A percentile compares a stretch with the other conserved stretches of the same genome.
Conservation (phyloP, 306 rosid species). For the Dryas drummondii region DNA sequence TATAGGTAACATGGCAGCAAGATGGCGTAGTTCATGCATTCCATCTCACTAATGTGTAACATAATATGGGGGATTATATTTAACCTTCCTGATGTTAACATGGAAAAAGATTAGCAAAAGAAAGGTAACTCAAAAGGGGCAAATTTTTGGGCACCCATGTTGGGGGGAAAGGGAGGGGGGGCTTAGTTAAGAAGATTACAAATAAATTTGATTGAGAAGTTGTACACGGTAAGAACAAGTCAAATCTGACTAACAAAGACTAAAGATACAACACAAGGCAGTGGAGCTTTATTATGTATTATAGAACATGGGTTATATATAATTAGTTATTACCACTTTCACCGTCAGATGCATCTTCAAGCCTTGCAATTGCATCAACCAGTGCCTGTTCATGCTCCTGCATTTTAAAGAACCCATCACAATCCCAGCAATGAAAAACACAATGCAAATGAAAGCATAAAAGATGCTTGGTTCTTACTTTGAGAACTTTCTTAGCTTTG, state of each 20-base stretch:
- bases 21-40: background rate
- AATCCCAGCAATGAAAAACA: conserved; percentile 13
- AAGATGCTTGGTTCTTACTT: conserved; percentile 46
- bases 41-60: background rate
- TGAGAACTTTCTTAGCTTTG: conserved; percentile 75
- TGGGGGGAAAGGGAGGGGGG: background rate
- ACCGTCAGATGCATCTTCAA: conserved; percentile 81
- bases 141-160: conserved; percentile 3
- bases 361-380: conserved; percentile 75
- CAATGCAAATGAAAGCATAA: background rate
- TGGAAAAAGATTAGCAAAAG: background rate
- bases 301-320: conserved; percentile 30
- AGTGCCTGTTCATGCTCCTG: conserved; percentile 89
- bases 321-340: conserved; percentile 83
- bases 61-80: background rate
- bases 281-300: conserved; percentile 28
- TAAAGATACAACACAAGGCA: conserved; percentile 43
- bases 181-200: background rate
- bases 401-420: conserved; percentile 33
- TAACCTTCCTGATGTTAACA: background rate
- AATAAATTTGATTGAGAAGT: conserved; percentile 13
- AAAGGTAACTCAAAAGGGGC: background rate
- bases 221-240: conserved; percentile 19
- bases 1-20: background rate
- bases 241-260: conserved; percentile 31